A percentile compares a stretch with the other conserved stretches of the same genome.
phyloP scores from a whole-genome alignment of 768 basidiomycete genomes.

The button mushroom (Agaricus bisporus) region DNA sequence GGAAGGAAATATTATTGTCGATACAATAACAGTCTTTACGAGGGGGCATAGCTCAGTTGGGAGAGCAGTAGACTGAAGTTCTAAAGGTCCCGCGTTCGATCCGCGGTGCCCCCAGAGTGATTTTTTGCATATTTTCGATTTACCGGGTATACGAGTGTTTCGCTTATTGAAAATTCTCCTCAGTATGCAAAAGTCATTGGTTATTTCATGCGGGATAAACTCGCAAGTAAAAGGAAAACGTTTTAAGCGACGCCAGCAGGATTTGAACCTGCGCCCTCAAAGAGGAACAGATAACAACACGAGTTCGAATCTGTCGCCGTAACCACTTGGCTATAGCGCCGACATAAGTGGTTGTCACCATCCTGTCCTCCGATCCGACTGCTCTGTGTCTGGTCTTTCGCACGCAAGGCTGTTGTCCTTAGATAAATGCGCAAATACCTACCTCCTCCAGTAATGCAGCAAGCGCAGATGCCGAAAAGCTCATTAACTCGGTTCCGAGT shows the following conservation, averaged over 20 bases:
- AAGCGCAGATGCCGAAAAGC: too few relatives aligned
- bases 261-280: slow-evolving; percentile 54
- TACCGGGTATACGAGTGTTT: too few relatives aligned
- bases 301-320: slow-evolving; percentile 67
- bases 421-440: too few relatives aligned
- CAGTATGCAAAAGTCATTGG: background rate
- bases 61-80: slow-evolving; percentile 73
- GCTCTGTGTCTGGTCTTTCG: too few relatives aligned
- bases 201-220: too few relatives aligned
- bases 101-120: slow-evolving; percentile 61
- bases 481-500: too few relatives aligned
- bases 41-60: slow-evolving; percentile 67
- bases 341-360: background rate
- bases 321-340: slow-evolving; percentile 80
- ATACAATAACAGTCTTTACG: background rate
- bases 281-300: slow-evolving; percentile 49
- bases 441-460: too few relatives aligned
- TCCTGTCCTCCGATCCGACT: too few relatives aligned
- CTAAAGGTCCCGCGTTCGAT: slow-evolving; percentile 79
- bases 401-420: too few relatives aligned
- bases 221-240: background rate
- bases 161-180: too few relatives aligned
- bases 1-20: background rate
- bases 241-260: slow-evolving; percentile 14
- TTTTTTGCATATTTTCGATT: slow-evolving; percentile 14